phyloP scores from a whole-genome alignment of 2,329 filamentous ascomycete genomes.

The Botryosphaeria dothidea region DNA sequence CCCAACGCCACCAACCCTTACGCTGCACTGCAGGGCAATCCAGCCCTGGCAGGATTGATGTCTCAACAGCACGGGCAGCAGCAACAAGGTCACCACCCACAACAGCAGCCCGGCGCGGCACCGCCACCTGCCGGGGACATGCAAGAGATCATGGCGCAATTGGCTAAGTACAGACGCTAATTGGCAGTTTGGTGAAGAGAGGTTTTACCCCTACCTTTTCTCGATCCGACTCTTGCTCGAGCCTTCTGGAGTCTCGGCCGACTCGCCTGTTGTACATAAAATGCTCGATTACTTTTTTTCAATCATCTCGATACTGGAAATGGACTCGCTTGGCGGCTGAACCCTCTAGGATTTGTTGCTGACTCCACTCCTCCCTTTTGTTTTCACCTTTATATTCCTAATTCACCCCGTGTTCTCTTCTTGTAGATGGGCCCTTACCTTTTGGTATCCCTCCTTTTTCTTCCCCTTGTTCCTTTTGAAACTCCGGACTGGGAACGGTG shows the following conservation, averaged over 20 bases:
- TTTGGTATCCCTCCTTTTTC: background rate
- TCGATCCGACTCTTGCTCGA: background rate
- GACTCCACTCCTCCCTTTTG: background rate
- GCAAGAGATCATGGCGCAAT: slow-evolving; percentile 73
- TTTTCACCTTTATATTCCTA: background rate
- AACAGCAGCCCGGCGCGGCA: slow-evolving; percentile 29
- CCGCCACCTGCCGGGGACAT: slow-evolving; percentile 45
- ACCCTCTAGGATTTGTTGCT: background rate
- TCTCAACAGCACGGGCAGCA: slow-evolving; percentile 19
- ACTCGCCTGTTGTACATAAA: too few species aligned
- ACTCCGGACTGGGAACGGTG: background rate
- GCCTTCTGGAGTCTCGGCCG: background rate
- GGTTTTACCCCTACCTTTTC: too few species aligned
- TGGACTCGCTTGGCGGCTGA: too few species aligned
- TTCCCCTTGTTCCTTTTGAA: background rate
- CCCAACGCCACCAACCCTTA: slow-evolving; percentile 32
- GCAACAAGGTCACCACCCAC: slow-evolving; percentile 26
- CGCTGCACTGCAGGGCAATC: slow-evolving; percentile 26
- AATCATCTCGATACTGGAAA: too few species aligned
- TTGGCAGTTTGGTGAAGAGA: background rate
- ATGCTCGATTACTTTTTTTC: too few species aligned
- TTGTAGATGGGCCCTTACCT: background rate
- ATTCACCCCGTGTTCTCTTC: background rate
- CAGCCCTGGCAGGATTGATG: slow-evolving; percentile 33
- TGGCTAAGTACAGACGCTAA: slow-evolving; percentile 65